Conservation (phyloP, 192 early-diverging fungal species). For the Allomyces macrogynus region DNA sequence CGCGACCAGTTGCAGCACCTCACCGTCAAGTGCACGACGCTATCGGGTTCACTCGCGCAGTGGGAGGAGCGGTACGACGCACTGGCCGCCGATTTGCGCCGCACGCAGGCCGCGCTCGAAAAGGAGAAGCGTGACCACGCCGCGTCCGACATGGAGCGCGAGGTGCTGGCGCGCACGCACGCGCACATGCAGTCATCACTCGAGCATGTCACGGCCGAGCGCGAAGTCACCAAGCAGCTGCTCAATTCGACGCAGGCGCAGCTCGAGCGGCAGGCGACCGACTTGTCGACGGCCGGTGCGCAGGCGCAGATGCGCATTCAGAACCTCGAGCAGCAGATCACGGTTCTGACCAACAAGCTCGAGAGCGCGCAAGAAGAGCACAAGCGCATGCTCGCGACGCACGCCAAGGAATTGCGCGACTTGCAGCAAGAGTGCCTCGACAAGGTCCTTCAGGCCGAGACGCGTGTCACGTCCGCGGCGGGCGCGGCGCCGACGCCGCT, state of each 20-base stretch:
- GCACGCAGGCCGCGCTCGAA: neutral
- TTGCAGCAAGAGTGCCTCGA: neutral
- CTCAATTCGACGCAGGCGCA: neutral
- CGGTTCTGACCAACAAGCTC: neutral
- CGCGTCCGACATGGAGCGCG: neutral
- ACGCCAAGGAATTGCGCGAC: constrained; percentile 8
- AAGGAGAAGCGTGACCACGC: neutral
- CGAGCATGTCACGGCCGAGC: neutral
- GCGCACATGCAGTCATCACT: neutral
- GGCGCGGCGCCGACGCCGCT: neutral
- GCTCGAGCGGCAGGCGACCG: neutral
- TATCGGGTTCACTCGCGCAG: too few relatives aligned
- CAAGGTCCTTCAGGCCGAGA: neutral
- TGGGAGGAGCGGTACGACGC: neutral
- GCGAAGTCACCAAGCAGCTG: neutral
- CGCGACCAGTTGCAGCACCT: too few relatives aligned
- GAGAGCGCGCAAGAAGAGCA: constrained; percentile 12
- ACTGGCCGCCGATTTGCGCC: neutral
- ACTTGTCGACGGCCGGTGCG: neutral
- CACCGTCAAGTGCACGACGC: too few relatives aligned
- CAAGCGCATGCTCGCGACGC: constrained; percentile 17
- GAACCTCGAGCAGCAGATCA: neutral
- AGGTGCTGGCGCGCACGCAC: neutral
- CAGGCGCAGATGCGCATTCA: neutral
- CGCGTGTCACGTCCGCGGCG: neutral